Base-by-base conservation (phyloP, 129 eudicot species). In the Calendula officinalis region DNA sequence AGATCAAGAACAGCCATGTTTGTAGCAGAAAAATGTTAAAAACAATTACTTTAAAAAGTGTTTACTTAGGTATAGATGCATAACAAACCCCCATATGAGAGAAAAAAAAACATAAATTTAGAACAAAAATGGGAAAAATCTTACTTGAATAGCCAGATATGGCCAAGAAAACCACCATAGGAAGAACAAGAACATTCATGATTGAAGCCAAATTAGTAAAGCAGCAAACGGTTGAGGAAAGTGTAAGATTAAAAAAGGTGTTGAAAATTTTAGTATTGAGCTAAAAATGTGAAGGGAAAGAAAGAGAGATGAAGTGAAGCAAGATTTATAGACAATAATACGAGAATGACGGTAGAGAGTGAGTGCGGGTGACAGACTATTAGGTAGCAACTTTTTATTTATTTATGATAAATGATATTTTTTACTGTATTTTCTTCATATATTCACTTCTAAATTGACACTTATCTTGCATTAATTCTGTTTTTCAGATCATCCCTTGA, bases 71-170 rank as follows among this genome's bases (percentile, higher is more conserved):
- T n/a, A n/a, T n/a, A n/a, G n/a, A n/a, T n/a, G 35, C 7, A 4
- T 8, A 7, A 12, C n/a, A 10, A 43, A 0, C 7, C 48, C 11
- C 11, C 49, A 9, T n/a, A 9, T 49, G 2, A 49, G 8, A 5
- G 2, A 49, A 3, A 5, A 49, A 14, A 15, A 3, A n/a, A 13
- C 33, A 49, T 51, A 1, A 61, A 35, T 46, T 12, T 45, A 34
- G 22, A 53, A 63, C 39, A 53, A 1, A 61, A 48, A 61, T 39
- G 62, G 0, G 22, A 17, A n/a, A 47, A 61, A 68, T 12, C 75
- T 67, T 75, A 75, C 80, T 75, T 60, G 80, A 68, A 68, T 68
- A 68, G 64, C 75, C 64, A 67, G 44, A 64, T 64, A 75, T 60
- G 63, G 80, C 70, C 14, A 68, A 43, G 42, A 68, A 6, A 10